Evolutionary conservation across 352 stramenopile genomes (phyloP).

Genomic region (Globisporangium emineosum): DNA sequence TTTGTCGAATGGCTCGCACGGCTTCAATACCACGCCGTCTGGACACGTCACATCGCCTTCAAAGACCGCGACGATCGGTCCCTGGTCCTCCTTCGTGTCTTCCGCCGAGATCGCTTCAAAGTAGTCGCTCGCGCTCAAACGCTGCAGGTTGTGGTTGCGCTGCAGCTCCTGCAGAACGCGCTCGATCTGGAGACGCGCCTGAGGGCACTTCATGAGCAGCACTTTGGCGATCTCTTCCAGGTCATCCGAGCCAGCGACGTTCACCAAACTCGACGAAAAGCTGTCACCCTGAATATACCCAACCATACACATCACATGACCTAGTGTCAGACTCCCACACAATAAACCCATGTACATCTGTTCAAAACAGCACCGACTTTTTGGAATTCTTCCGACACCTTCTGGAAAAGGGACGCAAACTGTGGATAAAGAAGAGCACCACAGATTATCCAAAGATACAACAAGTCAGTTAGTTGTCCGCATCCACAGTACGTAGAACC

Average conservation of each 20-base stretch:
- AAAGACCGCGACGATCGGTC: conserved; percentile 76
- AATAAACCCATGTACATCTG: background rate
- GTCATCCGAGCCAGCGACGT: conserved; percentile 42
- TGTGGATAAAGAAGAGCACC: conserved; percentile 11
- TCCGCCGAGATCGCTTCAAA: conserved; percentile 71
- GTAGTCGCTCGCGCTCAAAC: conserved; percentile 67
- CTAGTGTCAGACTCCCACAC: background rate
- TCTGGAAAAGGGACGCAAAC: conserved; percentile 63
- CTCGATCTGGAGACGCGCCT: conserved; percentile 69
- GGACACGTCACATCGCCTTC: conserved; percentile 84
- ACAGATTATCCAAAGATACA: background rate
- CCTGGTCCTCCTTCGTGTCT: conserved; percentile 68
- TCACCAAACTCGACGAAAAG: conserved; percentile 52
- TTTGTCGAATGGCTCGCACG: conserved; percentile 75
- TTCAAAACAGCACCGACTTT: conserved; percentile 16
- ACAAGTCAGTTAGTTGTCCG: background rate
- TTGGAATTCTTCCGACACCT: conserved; percentile 60
- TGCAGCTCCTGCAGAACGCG: conserved; percentile 72
- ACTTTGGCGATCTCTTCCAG: conserved; percentile 75
- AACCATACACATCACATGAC: background rate
- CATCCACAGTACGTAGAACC: too few species aligned
- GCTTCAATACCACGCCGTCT: conserved; percentile 74
- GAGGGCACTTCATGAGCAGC: conserved; percentile 69
- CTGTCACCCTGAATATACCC: conserved; percentile 24
- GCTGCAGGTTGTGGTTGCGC: conserved; percentile 62